Evolutionary conservation across 495 filamentous ascomycete genomes (phyloP).

Genomic region (Penicillium longicatenatum): DNA sequence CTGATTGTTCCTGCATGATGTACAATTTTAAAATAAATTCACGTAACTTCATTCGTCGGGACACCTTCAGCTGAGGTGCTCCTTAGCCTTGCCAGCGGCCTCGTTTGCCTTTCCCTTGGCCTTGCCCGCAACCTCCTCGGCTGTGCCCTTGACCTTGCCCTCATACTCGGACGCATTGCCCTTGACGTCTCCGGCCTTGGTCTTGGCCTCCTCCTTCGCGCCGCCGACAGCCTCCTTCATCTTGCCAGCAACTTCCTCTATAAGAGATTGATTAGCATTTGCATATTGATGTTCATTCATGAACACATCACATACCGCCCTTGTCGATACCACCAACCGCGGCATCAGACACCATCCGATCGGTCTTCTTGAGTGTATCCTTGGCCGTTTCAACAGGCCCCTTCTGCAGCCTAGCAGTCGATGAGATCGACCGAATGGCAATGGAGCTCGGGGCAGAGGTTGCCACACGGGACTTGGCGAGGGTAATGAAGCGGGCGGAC

Average conservation of each 20-base stretch:
- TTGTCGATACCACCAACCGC: conserved; percentile 64
- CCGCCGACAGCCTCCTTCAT: conserved; percentile 43
- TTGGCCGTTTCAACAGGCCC: conserved; percentile 53
- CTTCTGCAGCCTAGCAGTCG: conserved; percentile 30
- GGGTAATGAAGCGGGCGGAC: conserved; percentile 26
- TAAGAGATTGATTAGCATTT: conserved; percentile 12
- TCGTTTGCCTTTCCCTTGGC: conserved; percentile 48
- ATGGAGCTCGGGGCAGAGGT: conserved; percentile 18
- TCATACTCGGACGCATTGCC: conserved; percentile 44
- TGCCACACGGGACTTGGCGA: conserved; percentile 25
- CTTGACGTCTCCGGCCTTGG: conserved; percentile 40
- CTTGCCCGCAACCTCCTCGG: conserved; percentile 39
- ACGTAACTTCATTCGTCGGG: background rate
- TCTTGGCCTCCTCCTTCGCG: conserved; percentile 39
- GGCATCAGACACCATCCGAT: conserved; percentile 53
- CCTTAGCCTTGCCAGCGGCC: conserved; percentile 34
- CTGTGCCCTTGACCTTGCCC: conserved; percentile 43
- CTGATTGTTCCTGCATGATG: conserved; percentile 25
- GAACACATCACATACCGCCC: conserved; percentile 45
- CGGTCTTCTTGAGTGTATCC: conserved; percentile 58
- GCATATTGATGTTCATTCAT: background rate
- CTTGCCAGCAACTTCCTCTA: conserved; percentile 49
- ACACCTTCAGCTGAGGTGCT: background rate
- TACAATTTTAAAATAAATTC: background rate
- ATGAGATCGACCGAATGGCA: conserved; percentile 34